Evolutionary conservation across 331 rosid genomes (phyloP).

Genomic region (Ulmus americana): DNA sequence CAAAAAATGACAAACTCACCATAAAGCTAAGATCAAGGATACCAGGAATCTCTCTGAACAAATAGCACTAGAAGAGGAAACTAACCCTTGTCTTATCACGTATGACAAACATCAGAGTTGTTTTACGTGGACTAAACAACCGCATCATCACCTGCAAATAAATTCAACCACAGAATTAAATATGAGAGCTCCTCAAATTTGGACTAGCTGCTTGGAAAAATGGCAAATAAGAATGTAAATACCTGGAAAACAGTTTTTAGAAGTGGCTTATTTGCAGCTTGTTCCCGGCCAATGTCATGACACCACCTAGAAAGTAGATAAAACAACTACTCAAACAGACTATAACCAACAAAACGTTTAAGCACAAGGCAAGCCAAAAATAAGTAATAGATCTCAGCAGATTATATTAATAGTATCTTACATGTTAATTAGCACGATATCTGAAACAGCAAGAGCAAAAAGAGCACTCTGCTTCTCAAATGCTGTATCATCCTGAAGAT

Average conservation of each 20-base stretch:
- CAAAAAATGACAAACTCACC: conserved; percentile 26
- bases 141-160: conserved; percentile 95
- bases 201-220: neutral
- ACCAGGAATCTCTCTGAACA: neutral
- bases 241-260: conserved; percentile 96
- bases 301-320: conserved; percentile 72
- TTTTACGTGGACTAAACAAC: conserved; percentile 95
- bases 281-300: conserved; percentile 99
- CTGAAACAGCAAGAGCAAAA: conserved; percentile 98
- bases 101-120: conserved; percentile 88
- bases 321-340: conserved; percentile 7
- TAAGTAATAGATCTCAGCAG: neutral
- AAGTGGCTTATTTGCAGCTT: conserved; percentile 99
- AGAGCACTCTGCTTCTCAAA: conserved; percentile 99
- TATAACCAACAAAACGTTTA: conserved; percentile 10
- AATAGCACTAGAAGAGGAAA: conserved; percentile 15
- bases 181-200: conserved; percentile 12
- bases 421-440: conserved; percentile 95
- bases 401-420: conserved; percentile 25
- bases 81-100: conserved; percentile 98
- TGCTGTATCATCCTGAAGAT: conserved; percentile 85
- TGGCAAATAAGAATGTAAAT: conserved; percentile 16
- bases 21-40: conserved; percentile 9
- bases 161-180: conserved; percentile 16
- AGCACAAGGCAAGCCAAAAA: conserved; percentile 4